A percentile compares a stretch with the other conserved stretches of the same genome.
phyloP scores from a whole-genome alignment of 805 yeast genomes.

The Torulaspora microellipsoides region DNA sequence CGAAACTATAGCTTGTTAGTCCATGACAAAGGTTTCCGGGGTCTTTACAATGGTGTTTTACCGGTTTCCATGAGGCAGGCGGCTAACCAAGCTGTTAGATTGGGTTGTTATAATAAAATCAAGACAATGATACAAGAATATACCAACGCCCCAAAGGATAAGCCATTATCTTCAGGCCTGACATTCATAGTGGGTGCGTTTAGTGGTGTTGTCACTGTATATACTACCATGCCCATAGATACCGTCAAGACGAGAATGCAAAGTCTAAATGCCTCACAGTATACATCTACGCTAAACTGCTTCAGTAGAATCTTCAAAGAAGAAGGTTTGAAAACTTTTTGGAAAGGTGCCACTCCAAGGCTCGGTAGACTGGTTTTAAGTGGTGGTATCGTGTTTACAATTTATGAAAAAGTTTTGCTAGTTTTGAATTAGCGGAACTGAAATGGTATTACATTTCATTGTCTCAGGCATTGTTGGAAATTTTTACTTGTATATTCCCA shows the following conservation, averaged over 20 bases:
- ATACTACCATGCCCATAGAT: slow-evolving; percentile 92
- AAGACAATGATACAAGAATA: slow-evolving; percentile 72
- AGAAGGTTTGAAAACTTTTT: slow-evolving; percentile 86
- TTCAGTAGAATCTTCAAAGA: slow-evolving; percentile 73
- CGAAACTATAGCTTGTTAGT: slow-evolving; percentile 44
- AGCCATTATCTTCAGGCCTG: slow-evolving; percentile 69
- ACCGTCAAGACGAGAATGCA: slow-evolving; percentile 98
- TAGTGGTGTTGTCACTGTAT: slow-evolving; percentile 86
- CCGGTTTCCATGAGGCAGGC: slow-evolving; percentile 97
- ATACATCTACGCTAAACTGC: slow-evolving; percentile 75
- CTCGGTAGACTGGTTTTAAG: slow-evolving; percentile 85
- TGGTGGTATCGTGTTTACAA: slow-evolving; percentile 97
- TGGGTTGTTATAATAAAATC: slow-evolving; percentile 88
- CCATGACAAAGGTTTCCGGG: slow-evolving; percentile 73
- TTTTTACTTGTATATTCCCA: too few species aligned
- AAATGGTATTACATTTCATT: too few species aligned
- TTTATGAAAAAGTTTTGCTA: slow-evolving; percentile 82
- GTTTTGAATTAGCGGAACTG: slow-evolving; percentile 22
- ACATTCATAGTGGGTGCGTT: slow-evolving; percentile 89
- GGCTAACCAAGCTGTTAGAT: slow-evolving; percentile 88
- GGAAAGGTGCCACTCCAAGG: slow-evolving; percentile 99
- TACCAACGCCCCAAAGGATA: slow-evolving; percentile 58
- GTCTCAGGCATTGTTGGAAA: too few species aligned
- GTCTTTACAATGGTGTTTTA: slow-evolving; percentile 81
- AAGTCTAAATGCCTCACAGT: slow-evolving; percentile 72